Percentiles rank a stretch among this genome's conserved stretches.
Evolutionary conservation across 441 rosid species (phyloP).

Genomic region (Euphorbia corollata): DNA sequence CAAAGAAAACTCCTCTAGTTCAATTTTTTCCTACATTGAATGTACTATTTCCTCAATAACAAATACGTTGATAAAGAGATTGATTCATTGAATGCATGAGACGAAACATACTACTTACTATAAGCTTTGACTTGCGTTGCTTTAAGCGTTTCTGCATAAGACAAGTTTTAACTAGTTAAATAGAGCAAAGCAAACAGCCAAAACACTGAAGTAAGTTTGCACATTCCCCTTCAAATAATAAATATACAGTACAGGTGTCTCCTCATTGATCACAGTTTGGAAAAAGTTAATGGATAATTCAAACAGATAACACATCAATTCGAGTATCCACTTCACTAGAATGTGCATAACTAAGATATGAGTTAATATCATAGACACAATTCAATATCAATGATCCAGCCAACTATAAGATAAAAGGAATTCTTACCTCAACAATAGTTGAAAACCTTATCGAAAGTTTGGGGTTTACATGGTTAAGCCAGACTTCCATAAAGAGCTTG

Average conservation of each 20-base stretch:
- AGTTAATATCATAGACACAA: not conserved
- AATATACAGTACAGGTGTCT: not conserved
- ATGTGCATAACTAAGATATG: not conserved
- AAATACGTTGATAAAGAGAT: slow-evolving; percentile 11
- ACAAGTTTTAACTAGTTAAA: slow-evolving; percentile 17
- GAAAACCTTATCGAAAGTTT: slow-evolving; percentile 66
- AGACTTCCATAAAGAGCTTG: slow-evolving; percentile 74
- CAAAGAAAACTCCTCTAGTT: slow-evolving; percentile 72
- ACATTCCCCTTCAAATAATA: not conserved
- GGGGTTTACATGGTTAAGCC: slow-evolving; percentile 62
- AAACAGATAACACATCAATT: not conserved
- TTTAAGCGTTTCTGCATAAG: slow-evolving; percentile 74
- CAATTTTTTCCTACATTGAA: slow-evolving; percentile 60
- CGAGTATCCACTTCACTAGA: slow-evolving; percentile 4
- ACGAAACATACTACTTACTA: slow-evolving; percentile 45
- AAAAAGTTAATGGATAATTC: slow-evolving; percentile 1
- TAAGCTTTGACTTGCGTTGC: slow-evolving; percentile 58
- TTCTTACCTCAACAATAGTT: slow-evolving; percentile 71
- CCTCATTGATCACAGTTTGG: not conserved
- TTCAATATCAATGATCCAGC: not conserved
- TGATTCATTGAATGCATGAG: not conserved
- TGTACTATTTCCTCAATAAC: slow-evolving; percentile 12
- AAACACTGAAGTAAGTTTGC: not conserved
- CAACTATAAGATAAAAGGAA: not conserved
- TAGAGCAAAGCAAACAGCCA: not conserved